A percentile compares a stretch with the other conserved stretches of the same genome.
Conservation (phyloP, 805 yeast species). For the Sugiyamaella boreocaroliniensis region DNA sequence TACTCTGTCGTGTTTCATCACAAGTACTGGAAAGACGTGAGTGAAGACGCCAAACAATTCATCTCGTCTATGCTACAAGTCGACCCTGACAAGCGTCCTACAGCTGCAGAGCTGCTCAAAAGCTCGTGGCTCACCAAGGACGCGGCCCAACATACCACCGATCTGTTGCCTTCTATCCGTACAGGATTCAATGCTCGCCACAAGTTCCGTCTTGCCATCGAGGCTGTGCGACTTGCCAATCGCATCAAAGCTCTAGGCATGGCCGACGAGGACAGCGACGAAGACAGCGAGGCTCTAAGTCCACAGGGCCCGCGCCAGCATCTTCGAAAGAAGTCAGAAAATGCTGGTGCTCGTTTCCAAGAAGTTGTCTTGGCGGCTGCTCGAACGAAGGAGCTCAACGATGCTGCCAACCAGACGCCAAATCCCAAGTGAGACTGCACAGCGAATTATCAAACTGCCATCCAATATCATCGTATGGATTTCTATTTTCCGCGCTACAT, state of each 20-base stretch:
- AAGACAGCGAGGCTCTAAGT: slow-evolving; percentile 39
- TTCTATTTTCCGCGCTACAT: too few relatives aligned
- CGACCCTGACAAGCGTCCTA: slow-evolving; percentile 62
- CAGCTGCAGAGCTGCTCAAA: slow-evolving; percentile 53
- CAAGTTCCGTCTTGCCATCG: slow-evolving; percentile 80
- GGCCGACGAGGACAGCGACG: slow-evolving; percentile 43
- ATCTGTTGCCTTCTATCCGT: slow-evolving; percentile 74
- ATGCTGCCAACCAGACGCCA: slow-evolving; percentile 7
- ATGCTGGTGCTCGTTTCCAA: slow-evolving; percentile 37
- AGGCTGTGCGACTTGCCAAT: slow-evolving; percentile 74
- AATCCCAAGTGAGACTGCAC: too few relatives aligned
- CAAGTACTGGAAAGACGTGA: slow-evolving; percentile 78
- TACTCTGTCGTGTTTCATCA: slow-evolving; percentile 78
- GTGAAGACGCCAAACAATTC: slow-evolving; percentile 73
- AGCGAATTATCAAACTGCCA: too few relatives aligned
- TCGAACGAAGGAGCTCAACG: slow-evolving; percentile 43
- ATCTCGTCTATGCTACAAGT: slow-evolving; percentile 63
- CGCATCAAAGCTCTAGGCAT: slow-evolving; percentile 62
- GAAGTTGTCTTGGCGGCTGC: slow-evolving; percentile 66
- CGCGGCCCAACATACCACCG: slow-evolving; percentile 44
- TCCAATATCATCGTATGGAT: too few relatives aligned
- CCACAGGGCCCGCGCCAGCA: neutral
- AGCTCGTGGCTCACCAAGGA: slow-evolving; percentile 66
- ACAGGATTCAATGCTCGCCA: slow-evolving; percentile 77
- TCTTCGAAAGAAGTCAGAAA: neutral